phyloP scores from a whole-genome alignment of 1,284 basidiomycete genomes.

The Vanrija pseudolonga region DNA sequence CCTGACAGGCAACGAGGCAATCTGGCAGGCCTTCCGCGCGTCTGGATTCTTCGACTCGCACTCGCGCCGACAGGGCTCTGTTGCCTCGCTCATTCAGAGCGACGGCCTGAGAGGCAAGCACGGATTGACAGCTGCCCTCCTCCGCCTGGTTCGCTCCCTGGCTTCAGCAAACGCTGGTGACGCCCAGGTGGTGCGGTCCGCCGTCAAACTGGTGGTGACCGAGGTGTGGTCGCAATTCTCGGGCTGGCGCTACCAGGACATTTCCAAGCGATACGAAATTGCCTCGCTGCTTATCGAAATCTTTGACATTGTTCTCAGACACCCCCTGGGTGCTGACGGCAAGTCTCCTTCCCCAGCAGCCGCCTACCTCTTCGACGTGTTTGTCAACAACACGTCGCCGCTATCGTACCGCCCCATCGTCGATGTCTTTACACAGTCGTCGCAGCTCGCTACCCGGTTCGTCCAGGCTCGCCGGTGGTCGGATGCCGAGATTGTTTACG shows the following conservation, averaged over 20 bases:
- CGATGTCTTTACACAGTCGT: slow-evolving; percentile 34
- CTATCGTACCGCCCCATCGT: slow-evolving; percentile 40
- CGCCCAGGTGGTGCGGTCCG: slow-evolving; percentile 27
- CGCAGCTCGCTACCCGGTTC: slow-evolving; percentile 20
- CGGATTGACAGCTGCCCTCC: slow-evolving; percentile 28
- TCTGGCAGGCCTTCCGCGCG: slow-evolving; percentile 32
- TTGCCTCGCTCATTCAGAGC: slow-evolving; percentile 26
- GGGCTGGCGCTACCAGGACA: slow-evolving; percentile 38
- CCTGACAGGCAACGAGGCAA: slow-evolving; percentile 20
- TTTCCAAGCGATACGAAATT: slow-evolving; percentile 33
- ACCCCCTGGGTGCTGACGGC: slow-evolving; percentile 25
- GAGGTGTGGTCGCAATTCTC: slow-evolving; percentile 39
- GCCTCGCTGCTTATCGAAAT: slow-evolving; percentile 23
- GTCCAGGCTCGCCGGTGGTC: slow-evolving; percentile 21
- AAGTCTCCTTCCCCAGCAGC: slow-evolving; percentile 24
- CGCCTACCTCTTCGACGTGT: slow-evolving; percentile 28
- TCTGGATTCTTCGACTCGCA: slow-evolving; percentile 38
- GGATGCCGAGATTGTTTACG: slow-evolving; percentile 28
- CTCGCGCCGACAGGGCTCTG: slow-evolving; percentile 25
- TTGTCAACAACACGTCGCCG: slow-evolving; percentile 33
- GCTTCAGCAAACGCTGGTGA: slow-evolving; percentile 16
- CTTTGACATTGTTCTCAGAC: slow-evolving; percentile 29
- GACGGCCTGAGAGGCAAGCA: slow-evolving; percentile 34
- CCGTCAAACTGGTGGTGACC: slow-evolving; percentile 31
- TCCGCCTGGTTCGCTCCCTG: slow-evolving; percentile 35